Base-by-base conservation (phyloP, 2,329 filamentous ascomycete genomes). In the Sarocladium strictum region DNA sequence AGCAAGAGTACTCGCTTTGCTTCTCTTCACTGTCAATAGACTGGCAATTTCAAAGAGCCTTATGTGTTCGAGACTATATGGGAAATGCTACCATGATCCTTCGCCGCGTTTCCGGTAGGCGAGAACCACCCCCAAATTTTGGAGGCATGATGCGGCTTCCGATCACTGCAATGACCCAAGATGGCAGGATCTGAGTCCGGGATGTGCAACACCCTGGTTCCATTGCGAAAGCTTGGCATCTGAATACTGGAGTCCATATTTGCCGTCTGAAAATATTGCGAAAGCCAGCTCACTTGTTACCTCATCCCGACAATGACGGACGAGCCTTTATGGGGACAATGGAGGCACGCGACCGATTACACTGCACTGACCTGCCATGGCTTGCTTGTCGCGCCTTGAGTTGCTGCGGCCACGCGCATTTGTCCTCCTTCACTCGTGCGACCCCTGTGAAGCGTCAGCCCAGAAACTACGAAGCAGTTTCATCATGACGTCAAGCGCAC, bases 121-220 rank as follows among this genome's bases (percentile, higher is more conserved):
- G 29, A 19, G 26, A 35, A 51, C 27, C 26, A 35, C 21, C 5
- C 47, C 27, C 27, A 33, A 19, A 9, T 19, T 5, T 5, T 19
- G 12, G 27, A 51, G 27, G 47, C 27, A 51, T 7, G 47, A 23
- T 51, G 12, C 43, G 4, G 43, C 43, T 49, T 35, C n/a, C n/a
- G 47, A 35, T 51, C 47, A 35, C 26, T 11, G 26, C 27, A 21
- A 35, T 15, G 21, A 33, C 47, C 23, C n/a, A 51, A 35, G 47
- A 51, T 33, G 47, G 27, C 27, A 51, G 29, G 47, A 51, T 51
- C 47, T 35, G 47, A 51, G 26, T n/a, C 27, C 47, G 35, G 47
- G 47, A 51, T 51, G 47, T 23, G n/a, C 17, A 21, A 51, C 29
- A 51, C 27, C 47, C 47, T 51, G 47, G 27, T 35, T 35, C 29